phyloP scores from a whole-genome alignment of 805 yeast species.

The Jamesozyma gamospora region DNA sequence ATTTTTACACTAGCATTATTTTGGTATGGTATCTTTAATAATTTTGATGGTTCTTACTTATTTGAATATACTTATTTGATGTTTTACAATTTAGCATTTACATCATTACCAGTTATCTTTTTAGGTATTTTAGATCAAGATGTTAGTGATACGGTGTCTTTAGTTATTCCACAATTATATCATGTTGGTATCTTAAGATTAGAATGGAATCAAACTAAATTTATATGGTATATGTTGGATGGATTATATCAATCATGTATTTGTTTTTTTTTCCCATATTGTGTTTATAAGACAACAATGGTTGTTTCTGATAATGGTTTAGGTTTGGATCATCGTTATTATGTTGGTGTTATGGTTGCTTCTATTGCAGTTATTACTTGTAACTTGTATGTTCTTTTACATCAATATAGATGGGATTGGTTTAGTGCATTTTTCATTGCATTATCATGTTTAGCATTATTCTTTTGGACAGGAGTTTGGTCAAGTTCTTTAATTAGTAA shows the following conservation, averaged over 20 bases:
- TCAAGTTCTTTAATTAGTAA: slow-evolving; percentile 42
- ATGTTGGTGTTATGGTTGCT: slow-evolving; percentile 60
- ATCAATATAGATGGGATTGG: slow-evolving; percentile 80
- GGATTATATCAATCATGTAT: slow-evolving; percentile 68
- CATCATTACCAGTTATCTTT: slow-evolving; percentile 71
- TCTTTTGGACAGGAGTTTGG: slow-evolving; percentile 79
- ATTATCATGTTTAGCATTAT: slow-evolving; percentile 50
- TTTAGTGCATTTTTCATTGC: slow-evolving; percentile 44
- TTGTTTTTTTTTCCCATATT: slow-evolving; percentile 65
- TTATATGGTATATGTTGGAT: slow-evolving; percentile 65
- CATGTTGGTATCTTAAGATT: slow-evolving; percentile 58
- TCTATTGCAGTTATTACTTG: slow-evolving; percentile 59
- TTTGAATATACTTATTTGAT: slow-evolving; percentile 70
- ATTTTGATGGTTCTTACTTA: slow-evolving; percentile 72
- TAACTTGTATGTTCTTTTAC: slow-evolving; percentile 53
- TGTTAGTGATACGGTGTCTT: slow-evolving; percentile 56
- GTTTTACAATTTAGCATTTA: slow-evolving; percentile 76
- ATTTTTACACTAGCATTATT: slow-evolving; percentile 63
- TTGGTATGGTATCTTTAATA: slow-evolving; percentile 68
- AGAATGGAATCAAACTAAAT: slow-evolving; percentile 64
- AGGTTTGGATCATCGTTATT: slow-evolving; percentile 58
- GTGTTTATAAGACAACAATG: slow-evolving; percentile 36
- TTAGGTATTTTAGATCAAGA: slow-evolving; percentile 77
- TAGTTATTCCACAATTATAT: slow-evolving; percentile 67
- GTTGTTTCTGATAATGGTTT: slow-evolving; percentile 45